These are phyloP conservation scores for Rubia tinctorum DNA, from an alignment of 305 asterid species.

Conservation along the genomic window DNA sequence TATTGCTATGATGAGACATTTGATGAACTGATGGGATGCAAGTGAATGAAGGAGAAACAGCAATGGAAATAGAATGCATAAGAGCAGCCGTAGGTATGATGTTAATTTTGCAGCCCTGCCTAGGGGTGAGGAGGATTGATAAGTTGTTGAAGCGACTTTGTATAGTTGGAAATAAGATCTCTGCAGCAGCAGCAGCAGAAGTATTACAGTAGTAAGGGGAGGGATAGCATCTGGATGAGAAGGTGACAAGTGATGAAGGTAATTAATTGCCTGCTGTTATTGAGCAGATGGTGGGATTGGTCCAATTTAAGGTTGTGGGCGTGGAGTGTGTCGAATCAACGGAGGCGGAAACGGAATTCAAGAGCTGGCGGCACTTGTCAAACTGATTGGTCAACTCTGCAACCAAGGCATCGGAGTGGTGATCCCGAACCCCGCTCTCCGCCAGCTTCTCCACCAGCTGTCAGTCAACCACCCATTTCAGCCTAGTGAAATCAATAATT, in stretches of 20 bases:
- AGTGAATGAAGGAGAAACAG: too few species aligned
- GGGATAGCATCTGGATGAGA: too few species aligned
- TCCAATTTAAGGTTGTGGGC: conserved; percentile 56
- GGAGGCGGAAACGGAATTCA: conserved; percentile 73
- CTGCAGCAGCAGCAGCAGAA: conserved; percentile 32
- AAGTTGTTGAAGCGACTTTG: conserved; percentile 66
- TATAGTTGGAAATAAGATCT: conserved; percentile 62
- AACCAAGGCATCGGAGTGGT: conserved; percentile 88
- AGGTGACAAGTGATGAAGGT: too few species aligned
- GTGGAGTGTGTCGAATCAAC: conserved; percentile 42
- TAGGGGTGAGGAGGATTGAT: conserved; percentile 51
- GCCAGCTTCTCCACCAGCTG: conserved; percentile 94
- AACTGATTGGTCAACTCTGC: conserved; percentile 78
- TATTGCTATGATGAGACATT: too few species aligned
- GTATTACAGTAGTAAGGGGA: too few species aligned
- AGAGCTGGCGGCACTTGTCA: conserved; percentile 92
- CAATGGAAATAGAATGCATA: too few species aligned
- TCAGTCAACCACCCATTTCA: too few species aligned
- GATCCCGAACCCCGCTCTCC: conserved; percentile 83
- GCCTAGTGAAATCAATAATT: too few species aligned
- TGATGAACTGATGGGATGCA: too few species aligned
- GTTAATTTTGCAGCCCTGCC: too few species aligned
- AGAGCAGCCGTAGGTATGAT: background rate
- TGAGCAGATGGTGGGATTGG: conserved; percentile 55
- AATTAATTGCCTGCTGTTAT: conserved; percentile 48